Evolutionary conservation across 371 early-diverging fungal genomes (phyloP), one percentile per base, ranked within the genome.

Genomic region (Batrachochytrium dendrobatidis): DNA sequence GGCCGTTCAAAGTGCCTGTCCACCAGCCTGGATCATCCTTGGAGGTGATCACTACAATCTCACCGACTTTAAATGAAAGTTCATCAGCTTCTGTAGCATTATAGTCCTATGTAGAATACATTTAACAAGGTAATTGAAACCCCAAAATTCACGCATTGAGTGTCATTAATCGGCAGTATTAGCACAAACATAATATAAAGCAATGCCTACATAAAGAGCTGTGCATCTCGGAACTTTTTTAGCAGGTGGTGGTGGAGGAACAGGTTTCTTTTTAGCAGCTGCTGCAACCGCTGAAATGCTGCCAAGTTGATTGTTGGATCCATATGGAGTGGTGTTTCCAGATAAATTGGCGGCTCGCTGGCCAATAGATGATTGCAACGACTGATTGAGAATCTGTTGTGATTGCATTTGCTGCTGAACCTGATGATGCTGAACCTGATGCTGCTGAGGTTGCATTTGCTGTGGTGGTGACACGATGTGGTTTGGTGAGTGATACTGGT

Each of bases 1-100:
- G 67, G 17, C 89, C 90, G 56, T 82, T 76, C 18, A 89, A 49
- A 33, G 69, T 75, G 15, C 89, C 88, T 5, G 68, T 64, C 75
- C 75, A 75, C 75, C 75, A 75, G 3, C 75, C 75, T 20, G 58
- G 70, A 54, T 75, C 73, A 22, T 70, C 73, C 64, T 29, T 17
- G 17, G 31, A 61, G 17, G 64, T 64, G 48, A 79, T 71, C 1
- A 66, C 61, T 31, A 79, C 74, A 5, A 74, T 46, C 55, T 76
- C 79, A 18, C 76, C 76, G 6, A 73, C 70, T 43, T 63, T 68
- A 51, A 79, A 75, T 18, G 73, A 60, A 22, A 79, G 61, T 59
- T 79, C 79, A 58, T 79, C 75, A 24, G 75, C 73, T 57, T 74
- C 73, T 2, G 65, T 29, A 20, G 73, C 75, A 18, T 74, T 72